Evolutionary conservation across 2,329 filamentous ascomycete species (phyloP).

Genomic region (Pseudocercospora macadamiae): DNA sequence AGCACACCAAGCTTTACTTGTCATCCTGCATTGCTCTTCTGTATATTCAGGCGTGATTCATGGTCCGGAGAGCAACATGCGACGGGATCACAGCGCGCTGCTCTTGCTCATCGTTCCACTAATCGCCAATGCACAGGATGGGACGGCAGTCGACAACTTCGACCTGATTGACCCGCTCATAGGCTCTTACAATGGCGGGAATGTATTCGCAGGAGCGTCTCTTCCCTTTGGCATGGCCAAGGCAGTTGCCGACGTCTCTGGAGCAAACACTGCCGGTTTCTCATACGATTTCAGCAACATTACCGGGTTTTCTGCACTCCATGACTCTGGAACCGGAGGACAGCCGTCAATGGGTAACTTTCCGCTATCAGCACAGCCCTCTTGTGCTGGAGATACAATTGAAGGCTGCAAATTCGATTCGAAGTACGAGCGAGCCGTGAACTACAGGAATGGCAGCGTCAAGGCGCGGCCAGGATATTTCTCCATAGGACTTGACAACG

Average conservation of each 20-base stretch:
- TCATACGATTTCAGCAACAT: slow-evolving; percentile 50
- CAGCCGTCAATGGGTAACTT: slow-evolving; percentile 29
- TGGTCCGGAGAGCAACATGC: background rate
- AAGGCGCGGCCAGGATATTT: slow-evolving; percentile 63
- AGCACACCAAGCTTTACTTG: slow-evolving; percentile 1
- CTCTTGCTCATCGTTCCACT: background rate
- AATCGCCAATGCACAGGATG: background rate
- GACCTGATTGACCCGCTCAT: slow-evolving; percentile 47
- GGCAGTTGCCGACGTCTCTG: slow-evolving; percentile 50
- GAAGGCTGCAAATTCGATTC: slow-evolving; percentile 53
- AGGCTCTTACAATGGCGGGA: slow-evolving; percentile 43
- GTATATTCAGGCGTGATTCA: background rate
- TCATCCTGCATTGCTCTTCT: background rate
- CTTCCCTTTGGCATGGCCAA: slow-evolving; percentile 51
- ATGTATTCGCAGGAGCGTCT: slow-evolving; percentile 45
- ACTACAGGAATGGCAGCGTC: slow-evolving; percentile 54
- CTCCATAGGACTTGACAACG: slow-evolving; percentile 57
- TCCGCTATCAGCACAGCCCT: slow-evolving; percentile 31
- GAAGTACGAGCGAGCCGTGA: slow-evolving; percentile 52
- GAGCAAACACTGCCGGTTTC: slow-evolving; percentile 60
- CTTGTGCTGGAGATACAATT: slow-evolving; percentile 29
- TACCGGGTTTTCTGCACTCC: slow-evolving; percentile 51
- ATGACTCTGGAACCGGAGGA: slow-evolving; percentile 55
- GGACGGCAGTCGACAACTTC: slow-evolving; percentile 13
- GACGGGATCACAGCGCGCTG: background rate